Conservation (phyloP, 176 grass and related monocot genomes). For the Hordeum marinum region DNA sequence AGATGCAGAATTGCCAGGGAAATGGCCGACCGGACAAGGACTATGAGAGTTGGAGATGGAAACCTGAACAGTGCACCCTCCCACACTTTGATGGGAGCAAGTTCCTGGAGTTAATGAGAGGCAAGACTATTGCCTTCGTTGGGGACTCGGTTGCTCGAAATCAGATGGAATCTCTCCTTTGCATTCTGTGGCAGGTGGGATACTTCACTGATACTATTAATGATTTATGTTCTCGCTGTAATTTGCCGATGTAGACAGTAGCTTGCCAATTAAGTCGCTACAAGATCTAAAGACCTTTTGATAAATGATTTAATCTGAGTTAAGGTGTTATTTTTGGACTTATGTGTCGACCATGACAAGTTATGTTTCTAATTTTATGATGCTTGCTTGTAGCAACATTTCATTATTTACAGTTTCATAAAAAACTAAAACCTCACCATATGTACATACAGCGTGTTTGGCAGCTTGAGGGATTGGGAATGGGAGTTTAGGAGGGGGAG, state of each 20-base stretch:
- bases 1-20: slow-evolving; percentile 90
- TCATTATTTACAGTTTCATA: not conserved
- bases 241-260: not conserved
- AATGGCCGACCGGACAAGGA: slow-evolving; percentile 85
- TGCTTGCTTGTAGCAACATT: not conserved
- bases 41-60: slow-evolving; percentile 94
- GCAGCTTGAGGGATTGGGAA: no score
- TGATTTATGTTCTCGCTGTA: not conserved
- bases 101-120: slow-evolving; percentile 91
- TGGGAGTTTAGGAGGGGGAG: no score
- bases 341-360: not conserved
- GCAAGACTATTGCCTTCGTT: slow-evolving; percentile 86
- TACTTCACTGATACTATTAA: not conserved
- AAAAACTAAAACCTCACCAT: not conserved
- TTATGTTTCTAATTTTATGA: not conserved
- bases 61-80: slow-evolving; percentile 61
- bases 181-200: slow-evolving; percentile 88
- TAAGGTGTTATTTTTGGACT: not conserved
- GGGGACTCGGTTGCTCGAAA: slow-evolving; percentile 93
- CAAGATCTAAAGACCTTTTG: slow-evolving; percentile 5
- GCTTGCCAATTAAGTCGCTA: not conserved
- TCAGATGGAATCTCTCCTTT: slow-evolving; percentile 94
- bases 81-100: slow-evolving; percentile 71
- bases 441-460: not conserved
- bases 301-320: slow-evolving; percentile 1